Evolutionary conservation across 768 basidiomycete species (phyloP), one percentile per base, ranked within the genome.

Genomic region (Glaciozyma antarctica): DNA sequence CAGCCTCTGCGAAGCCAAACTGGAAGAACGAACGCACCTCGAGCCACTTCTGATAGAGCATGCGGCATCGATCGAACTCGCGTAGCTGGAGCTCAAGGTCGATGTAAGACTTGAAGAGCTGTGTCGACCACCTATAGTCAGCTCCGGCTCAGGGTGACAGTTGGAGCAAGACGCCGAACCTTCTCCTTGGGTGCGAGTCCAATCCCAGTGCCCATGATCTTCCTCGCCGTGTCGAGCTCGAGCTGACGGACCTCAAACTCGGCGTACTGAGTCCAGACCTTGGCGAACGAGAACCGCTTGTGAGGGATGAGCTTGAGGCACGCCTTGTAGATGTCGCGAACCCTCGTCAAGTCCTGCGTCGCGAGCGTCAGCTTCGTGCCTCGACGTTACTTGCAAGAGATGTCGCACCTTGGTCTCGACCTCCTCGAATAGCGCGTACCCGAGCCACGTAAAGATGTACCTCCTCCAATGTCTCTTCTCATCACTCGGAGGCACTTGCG

Each of bases 351-450:
- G 74, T 99, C 93, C 87, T 94, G 67, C 9, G 15, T 5, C 10
- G 38, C n/a, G 13, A 26, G n/a, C 2, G 13, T 15, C 16, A 24
- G 10, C 28, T 54, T 30, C 21, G 54, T 41, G 41, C 17, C 1
- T 4, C 28, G 2, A 28, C 15, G 3, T 15, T 30, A 22, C 28
- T 21, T 9, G 5, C 28, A 34, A 28, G 17, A 17, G 19, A 1
- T 3, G 30, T 24, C 80, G 44, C 65, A 88, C 91, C 84, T 91
- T 90, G 2, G 86, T 87, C 67, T 97, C 93, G 47, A 91, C 86
- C 78, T 99, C 95, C 77, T 99, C 95, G 66, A 98, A 98, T 45
- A 95, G 76, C 0, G 95, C 93, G 78, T 99, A 99, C 75, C 92
- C 85, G n/a, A 73, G 57, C 71, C 73, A 75, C 38, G 75, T 55